Evolutionary conservation across 176 grass and related monocot genomes (phyloP).

Genomic region (Bolboschoenus planiculmis): DNA sequence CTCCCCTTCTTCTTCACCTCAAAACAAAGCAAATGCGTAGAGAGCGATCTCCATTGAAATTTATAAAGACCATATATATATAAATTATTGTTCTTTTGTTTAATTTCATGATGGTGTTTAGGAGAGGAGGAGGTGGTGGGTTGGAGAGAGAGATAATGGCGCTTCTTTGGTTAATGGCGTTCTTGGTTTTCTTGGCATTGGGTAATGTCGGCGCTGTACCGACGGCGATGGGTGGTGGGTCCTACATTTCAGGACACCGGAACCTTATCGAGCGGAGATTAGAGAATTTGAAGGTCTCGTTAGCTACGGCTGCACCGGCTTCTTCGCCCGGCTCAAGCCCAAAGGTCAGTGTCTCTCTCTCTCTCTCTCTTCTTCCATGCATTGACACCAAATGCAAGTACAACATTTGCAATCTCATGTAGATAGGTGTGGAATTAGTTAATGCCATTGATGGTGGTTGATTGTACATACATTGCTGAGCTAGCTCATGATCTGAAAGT

Average conservation of each 20-base stretch:
- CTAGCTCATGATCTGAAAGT: not conserved
- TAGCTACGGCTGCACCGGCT: not conserved
- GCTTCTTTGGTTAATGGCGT: not conserved
- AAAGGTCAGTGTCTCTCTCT: not conserved
- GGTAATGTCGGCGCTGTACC: not conserved
- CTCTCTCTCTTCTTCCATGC: not conserved
- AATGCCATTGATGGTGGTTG: too few relatives aligned
- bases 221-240: not conserved
- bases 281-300: constrained; percentile 6
- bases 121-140: not conserved
- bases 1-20: not conserved
- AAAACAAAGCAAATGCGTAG: not conserved
- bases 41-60: not conserved
- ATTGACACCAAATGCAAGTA: not conserved
- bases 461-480: not conserved
- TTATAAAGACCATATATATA: not conserved
- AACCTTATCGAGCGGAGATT: constrained; percentile 6
- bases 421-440: too few relatives aligned
- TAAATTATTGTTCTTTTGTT: too few relatives aligned
- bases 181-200: constrained; percentile 16
- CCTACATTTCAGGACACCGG: not conserved
- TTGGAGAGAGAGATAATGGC: not conserved
- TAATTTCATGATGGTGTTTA: not conserved
- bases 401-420: not conserved
- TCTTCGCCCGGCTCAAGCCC: constrained; percentile 14